phyloP scores from a whole-genome alignment of 805 yeast species.

The Cyberlindnera veronae region DNA sequence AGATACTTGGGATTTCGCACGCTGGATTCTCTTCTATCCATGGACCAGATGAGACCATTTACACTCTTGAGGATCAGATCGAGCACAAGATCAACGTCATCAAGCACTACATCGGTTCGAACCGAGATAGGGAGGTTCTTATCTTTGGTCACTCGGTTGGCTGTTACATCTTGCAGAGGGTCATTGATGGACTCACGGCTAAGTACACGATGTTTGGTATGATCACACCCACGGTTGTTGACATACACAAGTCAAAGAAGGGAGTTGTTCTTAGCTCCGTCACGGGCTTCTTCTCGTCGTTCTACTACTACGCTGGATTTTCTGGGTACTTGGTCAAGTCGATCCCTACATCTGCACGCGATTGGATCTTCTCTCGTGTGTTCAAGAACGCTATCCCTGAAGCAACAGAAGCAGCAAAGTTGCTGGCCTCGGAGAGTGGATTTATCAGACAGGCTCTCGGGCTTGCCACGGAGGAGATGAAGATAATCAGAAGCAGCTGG shows the following conservation, averaged over 20 bases:
- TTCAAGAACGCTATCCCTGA: constrained; percentile 12
- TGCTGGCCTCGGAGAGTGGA: constrained; percentile 38
- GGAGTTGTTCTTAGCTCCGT: constrained; percentile 33
- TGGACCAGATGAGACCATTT: constrained; percentile 26
- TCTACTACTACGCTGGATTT: constrained; percentile 32
- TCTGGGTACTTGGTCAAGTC: constrained; percentile 23
- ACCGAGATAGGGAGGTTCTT: constrained; percentile 34
- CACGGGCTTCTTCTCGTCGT: constrained; percentile 24
- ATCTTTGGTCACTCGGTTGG: constrained; percentile 75
- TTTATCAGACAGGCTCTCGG: constrained; percentile 53
- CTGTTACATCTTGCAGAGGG: constrained; percentile 56
- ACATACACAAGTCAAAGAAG: constrained; percentile 47
- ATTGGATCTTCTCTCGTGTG: constrained; percentile 3
- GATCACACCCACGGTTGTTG: constrained; percentile 66
- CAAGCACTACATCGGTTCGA: constrained; percentile 28
- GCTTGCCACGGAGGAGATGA: constrained; percentile 60
- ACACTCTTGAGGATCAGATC: constrained; percentile 51
- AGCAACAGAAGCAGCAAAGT: constrained; percentile 35
- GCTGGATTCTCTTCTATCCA: constrained; percentile 44
- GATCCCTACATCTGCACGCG: constrained; percentile 25
- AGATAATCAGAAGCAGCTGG: constrained; percentile 44
- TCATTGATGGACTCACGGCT: constrained; percentile 30
- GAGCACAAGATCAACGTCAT: constrained; percentile 55
- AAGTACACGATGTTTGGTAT: constrained; percentile 49
- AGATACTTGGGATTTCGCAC: constrained; percentile 60